Conservation (phyloP, 2,329 filamentous ascomycete genomes). For the Neofusicoccum ribis region DNA sequence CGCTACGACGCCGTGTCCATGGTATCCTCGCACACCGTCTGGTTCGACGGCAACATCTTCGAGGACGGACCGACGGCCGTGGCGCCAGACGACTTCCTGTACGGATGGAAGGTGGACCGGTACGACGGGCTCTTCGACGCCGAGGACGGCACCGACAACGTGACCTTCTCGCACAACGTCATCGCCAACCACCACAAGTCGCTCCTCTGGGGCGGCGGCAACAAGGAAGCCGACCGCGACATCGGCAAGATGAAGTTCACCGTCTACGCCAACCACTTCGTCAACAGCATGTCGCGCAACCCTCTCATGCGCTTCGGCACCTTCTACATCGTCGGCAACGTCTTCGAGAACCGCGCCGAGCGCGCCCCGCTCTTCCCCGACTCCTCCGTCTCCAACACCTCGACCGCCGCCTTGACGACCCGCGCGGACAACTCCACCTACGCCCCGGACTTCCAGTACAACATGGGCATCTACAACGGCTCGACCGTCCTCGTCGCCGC, state of each 20-base stretch:
- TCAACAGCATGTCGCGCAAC: constrained; percentile 6
- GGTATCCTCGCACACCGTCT: constrained; percentile 4
- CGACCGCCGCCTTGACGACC: too few species aligned
- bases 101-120: constrained; percentile 13
- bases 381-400: neutral
- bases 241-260: constrained; percentile 13
- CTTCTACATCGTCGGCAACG: constrained; percentile 13
- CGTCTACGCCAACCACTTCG: constrained; percentile 16
- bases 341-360: constrained; percentile 11
- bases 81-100: constrained; percentile 1
- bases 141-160: constrained; percentile 15
- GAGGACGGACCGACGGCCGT: constrained; percentile 8
- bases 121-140: constrained; percentile 16
- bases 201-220: constrained; percentile 13
- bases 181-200: constrained; percentile 17
- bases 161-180: constrained; percentile 17
- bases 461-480: constrained; percentile 13
- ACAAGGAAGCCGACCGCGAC: constrained; percentile 10
- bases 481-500: neutral
- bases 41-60: constrained; percentile 17
- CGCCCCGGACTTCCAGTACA: constrained; percentile 8
- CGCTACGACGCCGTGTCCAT: constrained; percentile 13
- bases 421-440: neutral
- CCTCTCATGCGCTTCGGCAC: constrained; percentile 19
- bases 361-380: neutral